phyloP scores from a whole-genome alignment of 2,329 filamentous ascomycete genomes.

The Leptographium procerum region DNA sequence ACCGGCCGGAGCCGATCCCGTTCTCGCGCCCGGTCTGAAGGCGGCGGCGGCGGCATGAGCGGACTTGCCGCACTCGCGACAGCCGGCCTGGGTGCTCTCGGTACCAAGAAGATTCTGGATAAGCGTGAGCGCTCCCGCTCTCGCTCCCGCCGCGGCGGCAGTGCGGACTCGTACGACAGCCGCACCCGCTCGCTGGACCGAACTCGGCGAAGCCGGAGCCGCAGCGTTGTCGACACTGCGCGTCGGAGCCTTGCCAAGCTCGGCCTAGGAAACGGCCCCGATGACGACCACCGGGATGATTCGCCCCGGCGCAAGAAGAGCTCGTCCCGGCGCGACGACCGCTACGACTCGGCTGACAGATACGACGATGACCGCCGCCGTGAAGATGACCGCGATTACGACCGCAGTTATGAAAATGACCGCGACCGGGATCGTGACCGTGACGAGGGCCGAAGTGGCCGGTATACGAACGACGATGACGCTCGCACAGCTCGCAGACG shows the following conservation, averaged over 20 bases:
- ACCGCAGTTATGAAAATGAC: no score
- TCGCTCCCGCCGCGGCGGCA: constrained; percentile 45
- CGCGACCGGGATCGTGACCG: constrained; percentile 18
- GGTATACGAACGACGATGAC: constrained; percentile 36
- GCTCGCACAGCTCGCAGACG: constrained; percentile 22
- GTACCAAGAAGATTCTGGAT: constrained; percentile 47
- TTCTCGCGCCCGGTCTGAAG: constrained; percentile 47
- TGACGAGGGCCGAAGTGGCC: constrained; percentile 20
- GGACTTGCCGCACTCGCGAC: constrained; percentile 54
- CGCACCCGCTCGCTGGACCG: constrained; percentile 29
- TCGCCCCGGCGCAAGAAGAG: constrained; percentile 21
- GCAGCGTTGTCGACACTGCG: constrained; percentile 52
- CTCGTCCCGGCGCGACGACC: constrained; percentile 14
- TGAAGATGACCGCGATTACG: constrained; percentile 25
- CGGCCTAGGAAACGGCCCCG: constrained; percentile 42
- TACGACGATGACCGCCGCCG: constrained; percentile 28
- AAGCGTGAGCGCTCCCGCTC: constrained; percentile 32
- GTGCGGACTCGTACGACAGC: constrained; percentile 34
- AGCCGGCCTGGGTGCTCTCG: constrained; percentile 48
- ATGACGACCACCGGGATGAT: constrained; percentile 19
- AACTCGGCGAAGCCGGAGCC: constrained; percentile 43
- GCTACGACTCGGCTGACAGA: constrained; percentile 25
- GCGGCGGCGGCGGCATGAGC: constrained; percentile 25
- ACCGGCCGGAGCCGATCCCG: constrained; percentile 59
- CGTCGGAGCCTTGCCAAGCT: constrained; percentile 51